Base-by-base conservation (phyloP, 352 stramenopile genomes). In the Globisporangium sylvaticum region DNA sequence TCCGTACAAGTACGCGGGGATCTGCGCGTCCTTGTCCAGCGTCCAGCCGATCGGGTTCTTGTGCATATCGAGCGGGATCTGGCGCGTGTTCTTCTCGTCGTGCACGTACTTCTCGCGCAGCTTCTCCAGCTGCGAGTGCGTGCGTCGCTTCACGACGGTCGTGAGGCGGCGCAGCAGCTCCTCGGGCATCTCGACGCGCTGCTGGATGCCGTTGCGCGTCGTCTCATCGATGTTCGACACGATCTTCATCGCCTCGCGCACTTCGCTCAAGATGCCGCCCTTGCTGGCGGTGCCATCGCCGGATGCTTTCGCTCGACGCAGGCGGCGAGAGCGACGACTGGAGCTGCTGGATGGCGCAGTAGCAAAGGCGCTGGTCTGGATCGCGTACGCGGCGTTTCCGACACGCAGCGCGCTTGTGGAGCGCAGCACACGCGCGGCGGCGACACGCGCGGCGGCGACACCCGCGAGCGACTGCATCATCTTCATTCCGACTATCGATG, bases 41-140 rank as follows among this genome's bases (percentile, higher is more conserved):
- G 86, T 88, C 87, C 87, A 95, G 34, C 87, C 87, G 20, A 95
- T 61, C 52, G 85, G 78, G 48, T 74, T 81, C 64, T 92, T 91
- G 77, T 89, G 83, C 80, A 87, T 90, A 25, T 93, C 80, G n/a
- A 89, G 71, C 25, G 87, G 87, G 54, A 92, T 66, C 56, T 81
- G 58, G 48, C 81, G 80, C 24, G 76, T 76, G 27, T 80, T 83
- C 48, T 64, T 75, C 20, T 73, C 72, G 66, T 88, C 77, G 59
- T 82, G 70, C 4, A 72, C 65, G 56, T 85, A 69, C 63, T 89
- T 81, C 50, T 88, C 77, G 29, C 82, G 81, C 54, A 95, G 70
- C 29, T 78, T 78, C 61, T 84, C 75, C 18, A 95, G 79, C 77
- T 95, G 87, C 48, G 84, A 87, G 68, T 95, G 85, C 69, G 87